Base-by-base conservation (phyloP, 495 filamentous ascomycete genomes). In the Talaromyces adpressus region DNA sequence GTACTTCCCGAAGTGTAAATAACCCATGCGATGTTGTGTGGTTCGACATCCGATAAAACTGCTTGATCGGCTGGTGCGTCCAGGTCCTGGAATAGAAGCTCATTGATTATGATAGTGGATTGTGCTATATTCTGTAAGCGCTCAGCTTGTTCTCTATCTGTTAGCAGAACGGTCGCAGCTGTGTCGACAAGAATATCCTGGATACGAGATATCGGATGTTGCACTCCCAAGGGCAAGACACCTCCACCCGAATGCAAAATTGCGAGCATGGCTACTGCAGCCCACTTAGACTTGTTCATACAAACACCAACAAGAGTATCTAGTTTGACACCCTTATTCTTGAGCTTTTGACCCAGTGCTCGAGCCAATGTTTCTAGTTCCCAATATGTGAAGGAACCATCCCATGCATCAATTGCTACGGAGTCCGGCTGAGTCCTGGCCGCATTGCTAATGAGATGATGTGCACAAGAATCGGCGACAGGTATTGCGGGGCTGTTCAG, bases 1-100 rank as follows among this genome's bases (percentile, higher is more conserved):
- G 90, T 93, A 11, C 87, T 91, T n/a, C 91, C 91, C 2, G 88
- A 91, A 0, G 91, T 93, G 73, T 91, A 95, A 3, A 92, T 65
- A 18, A 69, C 61, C 47, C 60, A 75, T 18, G 62, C 53, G 4
- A 57, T 63, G 54, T 63, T 63, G 11, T 62, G 14, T 12, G 63
- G 47, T 3, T 29, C 9, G 12, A 51, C 62, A 32, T 49, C 23
- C 34, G 27, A 2, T 16, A 7, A 20, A 25, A 47, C 23, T 14
- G 6, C 6, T 3, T 45, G 22, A 4, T 8, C 20, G 14, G 52
- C 69, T 66, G 29, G 74, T 69, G 11, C 81, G 75, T 3, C 66
- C 53, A 12, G 77, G 67, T 2, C 72, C 72, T 1, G 71, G 66
- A 1, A 73, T 75, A 45, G 79, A 79, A 9, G 68, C 62, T 60